These are phyloP conservation scores for Luffa acutangula DNA, from an alignment of 306 rosid species.

Conservation along the genomic window DNA sequence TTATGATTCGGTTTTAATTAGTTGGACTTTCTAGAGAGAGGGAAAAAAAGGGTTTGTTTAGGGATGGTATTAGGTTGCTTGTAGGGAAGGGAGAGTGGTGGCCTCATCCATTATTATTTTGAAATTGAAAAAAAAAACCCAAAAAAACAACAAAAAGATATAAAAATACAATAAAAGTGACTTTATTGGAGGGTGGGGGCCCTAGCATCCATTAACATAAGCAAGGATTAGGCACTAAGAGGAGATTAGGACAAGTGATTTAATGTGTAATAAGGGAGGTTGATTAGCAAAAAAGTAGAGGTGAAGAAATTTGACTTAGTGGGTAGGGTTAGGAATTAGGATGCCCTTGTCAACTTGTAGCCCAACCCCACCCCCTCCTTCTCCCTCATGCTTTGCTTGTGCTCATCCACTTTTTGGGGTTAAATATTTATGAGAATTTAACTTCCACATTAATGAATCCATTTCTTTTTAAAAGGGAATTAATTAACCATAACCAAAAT, in stretches of 20 bases:
- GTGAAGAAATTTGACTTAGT: slow-evolving; percentile 34
- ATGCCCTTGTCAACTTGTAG: slow-evolving; percentile 67
- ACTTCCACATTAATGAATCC: not conserved
- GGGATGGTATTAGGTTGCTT: not conserved
- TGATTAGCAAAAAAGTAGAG: slow-evolving; percentile 39
- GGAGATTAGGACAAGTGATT: slow-evolving; percentile 65
- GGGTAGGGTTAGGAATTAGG: slow-evolving; percentile 42
- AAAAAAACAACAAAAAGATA: not conserved
- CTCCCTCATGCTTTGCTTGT: slow-evolving; percentile 9
- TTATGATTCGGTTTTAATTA: not conserved
- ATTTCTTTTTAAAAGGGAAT: not conserved
- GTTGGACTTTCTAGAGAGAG: not conserved
- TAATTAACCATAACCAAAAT: not conserved
- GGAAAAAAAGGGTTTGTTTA: not conserved
- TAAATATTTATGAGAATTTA: not conserved
- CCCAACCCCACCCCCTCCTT: slow-evolving; percentile 10
- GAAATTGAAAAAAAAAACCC: not conserved
- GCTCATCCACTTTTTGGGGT: slow-evolving; percentile 6
- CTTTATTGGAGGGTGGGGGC: slow-evolving; percentile 70
- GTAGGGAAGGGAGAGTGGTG: slow-evolving; percentile 6
- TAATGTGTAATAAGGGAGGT: slow-evolving; percentile 52
- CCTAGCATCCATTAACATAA: slow-evolving; percentile 55
- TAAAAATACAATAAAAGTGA: slow-evolving; percentile 21
- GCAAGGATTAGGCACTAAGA: slow-evolving; percentile 62
- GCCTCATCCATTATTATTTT: slow-evolving; percentile 11